Conservation (phyloP, 257 asterid genomes). For the Plantago ovata region DNA sequence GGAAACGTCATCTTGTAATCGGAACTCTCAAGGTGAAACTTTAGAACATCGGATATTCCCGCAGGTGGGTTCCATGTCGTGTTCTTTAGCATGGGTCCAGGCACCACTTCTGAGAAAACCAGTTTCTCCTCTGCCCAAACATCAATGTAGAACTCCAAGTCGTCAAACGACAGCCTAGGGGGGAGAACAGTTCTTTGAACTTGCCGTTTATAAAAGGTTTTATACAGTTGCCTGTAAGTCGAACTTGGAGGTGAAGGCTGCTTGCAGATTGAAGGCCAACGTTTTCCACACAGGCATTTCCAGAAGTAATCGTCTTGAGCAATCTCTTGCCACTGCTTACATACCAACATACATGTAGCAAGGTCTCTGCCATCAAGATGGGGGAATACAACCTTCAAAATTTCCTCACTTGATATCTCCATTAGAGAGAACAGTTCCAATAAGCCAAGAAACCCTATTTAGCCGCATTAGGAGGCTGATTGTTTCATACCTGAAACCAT, state of each 20-base stretch:
- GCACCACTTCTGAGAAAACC: conserved; percentile 77
- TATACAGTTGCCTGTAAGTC: conserved; percentile 60
- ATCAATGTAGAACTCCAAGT: conserved; percentile 88
- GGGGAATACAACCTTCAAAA: conserved; percentile 87
- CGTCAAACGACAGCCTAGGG: conserved; percentile 75
- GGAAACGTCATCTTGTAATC: conserved; percentile 93
- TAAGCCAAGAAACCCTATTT: neutral
- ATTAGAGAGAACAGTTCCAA: conserved; percentile 10
- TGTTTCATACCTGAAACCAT: conserved; percentile 25
- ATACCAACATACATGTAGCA: conserved; percentile 67
- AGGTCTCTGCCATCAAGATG: conserved; percentile 79
- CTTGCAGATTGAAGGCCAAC: conserved; percentile 93
- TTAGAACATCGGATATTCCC: conserved; percentile 70
- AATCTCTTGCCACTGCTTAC: conserved; percentile 72
- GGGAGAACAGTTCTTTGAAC: conserved; percentile 52
- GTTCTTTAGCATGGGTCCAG: conserved; percentile 69
- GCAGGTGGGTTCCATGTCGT: conserved; percentile 65
- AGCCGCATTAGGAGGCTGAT: conserved; percentile 17
- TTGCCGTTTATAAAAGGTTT: conserved; percentile 57
- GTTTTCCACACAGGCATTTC: conserved; percentile 84
- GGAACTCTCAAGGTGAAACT: conserved; percentile 64
- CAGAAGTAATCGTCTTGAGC: conserved; percentile 87
- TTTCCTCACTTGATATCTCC: conserved; percentile 60
- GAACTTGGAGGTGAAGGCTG: conserved; percentile 54
- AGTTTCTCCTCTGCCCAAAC: conserved; percentile 77